phyloP scores from a whole-genome alignment of 2,329 filamentous ascomycete genomes.

The Macrophomina pseudophaseolina region DNA sequence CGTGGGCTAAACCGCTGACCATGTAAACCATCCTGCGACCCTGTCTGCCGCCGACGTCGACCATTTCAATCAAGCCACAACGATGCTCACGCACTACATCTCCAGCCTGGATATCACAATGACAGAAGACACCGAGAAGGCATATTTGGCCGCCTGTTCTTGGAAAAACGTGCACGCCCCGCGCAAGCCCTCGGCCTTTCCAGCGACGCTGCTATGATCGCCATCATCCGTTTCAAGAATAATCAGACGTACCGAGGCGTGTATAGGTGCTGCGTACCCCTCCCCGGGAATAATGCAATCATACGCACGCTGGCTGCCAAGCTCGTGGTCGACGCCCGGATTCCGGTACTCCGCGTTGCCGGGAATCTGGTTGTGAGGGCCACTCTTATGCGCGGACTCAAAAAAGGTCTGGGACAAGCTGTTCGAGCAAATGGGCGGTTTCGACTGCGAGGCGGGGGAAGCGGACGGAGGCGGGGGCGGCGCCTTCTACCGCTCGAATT shows the following conservation, averaged over 20 bases:
- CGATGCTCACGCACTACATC: not conserved
- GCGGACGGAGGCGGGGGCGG: not conserved
- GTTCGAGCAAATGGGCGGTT: not conserved
- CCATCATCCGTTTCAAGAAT: not conserved
- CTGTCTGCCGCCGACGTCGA: not conserved
- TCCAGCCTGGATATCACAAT: not conserved
- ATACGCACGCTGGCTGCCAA: not conserved
- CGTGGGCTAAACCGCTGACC: too few species aligned
- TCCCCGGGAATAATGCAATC: not conserved
- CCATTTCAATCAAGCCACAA: not conserved
- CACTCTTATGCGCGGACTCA: not conserved
- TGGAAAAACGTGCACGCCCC: not conserved
- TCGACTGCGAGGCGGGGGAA: not conserved
- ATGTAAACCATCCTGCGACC: too few species aligned
- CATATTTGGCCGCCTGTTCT: not conserved
- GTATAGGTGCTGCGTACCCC: not conserved
- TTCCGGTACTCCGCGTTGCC: not conserved
- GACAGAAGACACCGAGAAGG: not conserved
- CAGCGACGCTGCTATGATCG: not conserved
- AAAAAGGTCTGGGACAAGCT: not conserved
- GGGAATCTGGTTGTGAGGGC: not conserved
- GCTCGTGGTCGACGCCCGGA: not conserved
- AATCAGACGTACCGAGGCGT: not conserved
- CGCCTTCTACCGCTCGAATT: not conserved
- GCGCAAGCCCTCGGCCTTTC: not conserved